Evolutionary conservation across 768 basidiomycete species (phyloP), one percentile per base, ranked within the genome.

Genomic region (Ramaria sp.): DNA sequence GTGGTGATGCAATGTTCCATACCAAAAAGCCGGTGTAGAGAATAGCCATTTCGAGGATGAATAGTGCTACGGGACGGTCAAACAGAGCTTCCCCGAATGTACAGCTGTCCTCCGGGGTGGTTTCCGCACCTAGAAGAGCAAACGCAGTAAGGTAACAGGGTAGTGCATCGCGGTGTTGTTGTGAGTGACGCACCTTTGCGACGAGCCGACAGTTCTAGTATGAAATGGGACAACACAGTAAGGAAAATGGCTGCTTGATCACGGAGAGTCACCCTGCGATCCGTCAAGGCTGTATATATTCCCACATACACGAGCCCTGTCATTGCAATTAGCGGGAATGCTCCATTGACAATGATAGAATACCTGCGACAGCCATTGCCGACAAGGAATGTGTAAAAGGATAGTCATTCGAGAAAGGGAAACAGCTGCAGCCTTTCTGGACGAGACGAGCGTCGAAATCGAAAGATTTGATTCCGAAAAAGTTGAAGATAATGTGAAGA

Each of bases 401-500:
- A 52, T 69, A 65, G 56, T 69, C 62, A 44, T 64, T 64, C 28
- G 64, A 56, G 48, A 66, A 68, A n/a, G 67, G 66, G 56, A 67
- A 67, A 51, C 66, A 68, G 18, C 67, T 65, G 50, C 66, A 68
- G 18, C 67, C 66, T 27, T 49, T 56, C 18, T 48, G 34, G 25
- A 50, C 57, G 5, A 66, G 56, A 7, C 34, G 42, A 16, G 50
- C 16, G 57, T 66, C 60, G 50, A 63, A 58, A 47, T 59, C 59
- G 62, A 64, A 68, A 28, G 60, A 61, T 48, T 66, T 63, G 38
- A 66, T 57, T 24, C 63, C 61, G 36, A 65, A 39, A 38, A 68
- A 58, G 39, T 59, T 62, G 8, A 67, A 56, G n/a, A 66, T 37
- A 56, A 66, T 65, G 57, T 65, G 66, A 34, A 59, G 20, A 1